Base-by-base conservation (phyloP, 2,329 filamentous ascomycete species). In the Fusarium dimerum region DNA sequence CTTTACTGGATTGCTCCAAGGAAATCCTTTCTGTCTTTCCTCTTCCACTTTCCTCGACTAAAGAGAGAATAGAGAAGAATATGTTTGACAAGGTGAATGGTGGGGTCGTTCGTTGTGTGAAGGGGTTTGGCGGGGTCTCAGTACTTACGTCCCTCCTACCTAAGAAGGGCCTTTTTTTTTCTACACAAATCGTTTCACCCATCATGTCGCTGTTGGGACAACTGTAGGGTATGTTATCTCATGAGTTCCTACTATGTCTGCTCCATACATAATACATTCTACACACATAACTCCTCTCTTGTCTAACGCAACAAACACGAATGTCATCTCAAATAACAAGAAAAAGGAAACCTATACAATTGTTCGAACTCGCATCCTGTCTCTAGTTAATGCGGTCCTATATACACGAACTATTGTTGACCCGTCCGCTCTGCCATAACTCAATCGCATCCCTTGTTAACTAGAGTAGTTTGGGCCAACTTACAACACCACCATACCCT, bases 351-450 rank as follows among this genome's bases (percentile, higher is more conserved):
- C 55, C 53, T 62, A 52, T 68, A 65, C 63, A 67, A 65, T 65
- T 68, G 61, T 56, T 62, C 50, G 58, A 63, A 57, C 64, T 56
- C 58, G 56, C 60, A 65, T 55, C 57, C 50, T 57, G 54, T 57
- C 46, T 65, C 52, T 63, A 65, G 52, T 68, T 63, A 68, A 66
- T 64, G 59, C 60, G 60, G 60, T 56, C 59, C 66, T 70, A 65
- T 70, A 57, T 69, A 69, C 64, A 64, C 55, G 51, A 55, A 62
- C 58, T 58, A 51, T 59, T 60, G 46, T 55, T 47, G 51, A 45
- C 53, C 45, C 50, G 53, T 59, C 63, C 56, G 56, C 49, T 54
- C 39, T 58, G 57, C 52, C 50, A 11, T 36, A 36, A 11, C 32
- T 12, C 32, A 12, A 15, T 15, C 32, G 32, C 32, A 43, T 9